A percentile compares a stretch with the other conserved stretches of the same genome.
These are phyloP conservation scores for Zelonia costaricensis DNA, from an alignment of 208 protist genomes.

Conservation along the genomic window DNA sequence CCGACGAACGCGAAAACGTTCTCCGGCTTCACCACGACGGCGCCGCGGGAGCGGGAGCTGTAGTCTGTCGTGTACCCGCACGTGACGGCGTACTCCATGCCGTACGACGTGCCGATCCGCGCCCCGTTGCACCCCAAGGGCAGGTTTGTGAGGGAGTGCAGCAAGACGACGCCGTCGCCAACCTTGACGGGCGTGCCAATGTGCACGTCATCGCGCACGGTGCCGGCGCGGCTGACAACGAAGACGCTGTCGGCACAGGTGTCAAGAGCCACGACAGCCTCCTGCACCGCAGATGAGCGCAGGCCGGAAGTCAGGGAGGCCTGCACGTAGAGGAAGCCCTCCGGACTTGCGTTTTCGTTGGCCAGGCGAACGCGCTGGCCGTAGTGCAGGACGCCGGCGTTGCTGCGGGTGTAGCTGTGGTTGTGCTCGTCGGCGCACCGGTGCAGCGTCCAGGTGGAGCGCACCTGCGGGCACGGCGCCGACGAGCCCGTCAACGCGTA, in stretches of 20 bases:
- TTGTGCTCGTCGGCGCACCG: constrained; percentile 75
- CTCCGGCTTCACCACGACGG: constrained; percentile 52
- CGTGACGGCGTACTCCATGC: constrained; percentile 58
- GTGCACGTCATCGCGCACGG: constrained; percentile 50
- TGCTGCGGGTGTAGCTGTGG: constrained; percentile 47
- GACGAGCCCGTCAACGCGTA: constrained; percentile 25
- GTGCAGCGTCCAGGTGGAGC: constrained; percentile 73
- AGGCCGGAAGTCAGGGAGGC: constrained; percentile 50
- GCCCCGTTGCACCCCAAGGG: constrained; percentile 50
- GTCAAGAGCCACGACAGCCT: constrained; percentile 42
- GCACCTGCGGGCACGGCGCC: constrained; percentile 43
- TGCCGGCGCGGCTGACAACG: constrained; percentile 49
- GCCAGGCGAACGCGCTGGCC: constrained; percentile 79
- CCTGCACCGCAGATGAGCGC: constrained; percentile 46
- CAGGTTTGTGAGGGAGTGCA: constrained; percentile 73
- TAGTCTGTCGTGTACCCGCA: constrained; percentile 51
- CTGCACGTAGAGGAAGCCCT: constrained; percentile 75
- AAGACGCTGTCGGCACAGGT: constrained; percentile 73
- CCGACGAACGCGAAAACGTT: constrained; percentile 65
- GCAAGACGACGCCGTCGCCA: constrained; percentile 73
- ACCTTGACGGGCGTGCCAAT: constrained; percentile 60
- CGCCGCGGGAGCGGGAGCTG: constrained; percentile 38
- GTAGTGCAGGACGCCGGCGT: constrained; percentile 76
- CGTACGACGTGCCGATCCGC: constrained; percentile 48
- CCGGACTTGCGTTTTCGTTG: constrained; percentile 58